These are phyloP conservation scores for Penicillium angulare DNA, from an alignment of 495 filamentous ascomycete genomes.

Conservation along the genomic window DNA sequence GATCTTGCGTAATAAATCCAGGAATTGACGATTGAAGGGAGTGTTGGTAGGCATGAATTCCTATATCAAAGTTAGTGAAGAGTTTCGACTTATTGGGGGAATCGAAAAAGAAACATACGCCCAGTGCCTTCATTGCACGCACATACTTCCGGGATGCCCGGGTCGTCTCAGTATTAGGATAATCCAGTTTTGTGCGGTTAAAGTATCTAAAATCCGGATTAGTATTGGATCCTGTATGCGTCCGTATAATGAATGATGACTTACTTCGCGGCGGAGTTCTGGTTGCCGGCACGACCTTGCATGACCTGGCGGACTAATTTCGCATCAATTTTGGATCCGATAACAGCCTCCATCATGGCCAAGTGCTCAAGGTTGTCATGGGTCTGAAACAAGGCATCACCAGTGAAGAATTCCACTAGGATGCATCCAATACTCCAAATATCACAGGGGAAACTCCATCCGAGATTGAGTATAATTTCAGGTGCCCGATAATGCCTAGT, in stretches of 20 bases:
- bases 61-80: slow-evolving; percentile 48
- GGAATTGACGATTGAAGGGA: slow-evolving; percentile 77
- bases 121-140: slow-evolving; percentile 85
- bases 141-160: slow-evolving; percentile 90
- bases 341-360: slow-evolving; percentile 98
- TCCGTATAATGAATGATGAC: slow-evolving; percentile 23
- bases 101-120: slow-evolving; percentile 53
- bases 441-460: slow-evolving; percentile 97
- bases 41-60: slow-evolving; percentile 83
- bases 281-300: slow-evolving; percentile 59
- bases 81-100: neutral
- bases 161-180: slow-evolving; percentile 83
- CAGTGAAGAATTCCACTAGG: slow-evolving; percentile 97
- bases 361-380: slow-evolving; percentile 98
- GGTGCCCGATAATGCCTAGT: slow-evolving; percentile 95
- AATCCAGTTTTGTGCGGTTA: slow-evolving; percentile 77
- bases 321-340: slow-evolving; percentile 68
- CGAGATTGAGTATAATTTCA: slow-evolving; percentile 94
- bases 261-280: slow-evolving; percentile 81
- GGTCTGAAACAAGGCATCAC: slow-evolving; percentile 95
- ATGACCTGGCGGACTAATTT: slow-evolving; percentile 74
- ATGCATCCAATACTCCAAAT: slow-evolving; percentile 99
- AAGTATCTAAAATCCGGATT: slow-evolving; percentile 65
- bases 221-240: neutral
- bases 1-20: slow-evolving; percentile 84